Base-by-base conservation (phyloP, 2,329 filamentous ascomycete species). In the Curvularia eragrostidis region DNA sequence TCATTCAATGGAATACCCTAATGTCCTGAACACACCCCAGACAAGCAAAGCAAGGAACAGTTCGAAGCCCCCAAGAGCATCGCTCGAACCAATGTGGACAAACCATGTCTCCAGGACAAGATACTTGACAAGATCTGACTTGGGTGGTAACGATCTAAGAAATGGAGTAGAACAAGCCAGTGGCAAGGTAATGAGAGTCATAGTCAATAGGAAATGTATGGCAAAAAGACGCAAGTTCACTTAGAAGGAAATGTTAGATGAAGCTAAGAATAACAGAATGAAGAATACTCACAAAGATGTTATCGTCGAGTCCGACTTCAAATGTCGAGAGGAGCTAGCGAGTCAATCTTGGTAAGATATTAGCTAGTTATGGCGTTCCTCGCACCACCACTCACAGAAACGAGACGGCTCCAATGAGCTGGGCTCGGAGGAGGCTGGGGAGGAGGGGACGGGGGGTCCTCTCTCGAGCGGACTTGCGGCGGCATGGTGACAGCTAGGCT, bases 401-500 rank as follows among this genome's bases (percentile, higher is more conserved):
- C 38, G 15, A 64, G 54, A 48, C 62, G 66, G 30, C 55, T 63
- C 74, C 74, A 76, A 41, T 67, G 64, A 39, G 65, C 63, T 43
- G 76, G 75, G 42, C 76, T 78, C 67, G 75, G 75, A 42, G 76
- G 76, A 13, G 75, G 76, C 56, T 77, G 75, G 30, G 75, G 75
- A 24, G 76, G 76, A 26, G 76, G 76, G 26, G 76, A 77, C 28
- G 75, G 76, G 9, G 76, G 74, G 38, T 78, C 76, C 21, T 74
- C 73, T 63, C 73, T 71, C 51, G 74, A 76, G 26, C 55, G 47
- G 24, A 70, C 55, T 49, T 66, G 65, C 32, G 52, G 30, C 28
- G 61, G 60, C 23, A 54, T 26, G 19, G 56, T 38, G 34, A 54
- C 24, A 18, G 52, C 48, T 26, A 41, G 51, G 36, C 38, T 43